phyloP scores from a whole-genome alignment of 75 land plant genomes.

The Sequoiadendron giganteum region DNA sequence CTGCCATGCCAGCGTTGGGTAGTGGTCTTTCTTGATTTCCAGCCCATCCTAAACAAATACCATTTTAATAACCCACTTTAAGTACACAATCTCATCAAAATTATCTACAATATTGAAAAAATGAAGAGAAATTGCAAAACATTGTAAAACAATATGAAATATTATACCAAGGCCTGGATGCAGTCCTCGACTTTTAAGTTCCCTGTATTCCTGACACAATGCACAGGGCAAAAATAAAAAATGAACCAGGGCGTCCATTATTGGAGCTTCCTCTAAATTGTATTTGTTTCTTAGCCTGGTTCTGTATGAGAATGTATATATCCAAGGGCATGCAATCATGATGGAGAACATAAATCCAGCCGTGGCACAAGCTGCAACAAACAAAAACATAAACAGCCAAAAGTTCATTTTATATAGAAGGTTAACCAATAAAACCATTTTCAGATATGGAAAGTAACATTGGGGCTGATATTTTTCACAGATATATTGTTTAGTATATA shows the following conservation, averaged over 20 bases:
- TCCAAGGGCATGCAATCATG: slow-evolving; percentile 12
- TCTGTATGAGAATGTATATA: slow-evolving; percentile 35
- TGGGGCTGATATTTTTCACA: too few species aligned
- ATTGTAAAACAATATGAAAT: neutral
- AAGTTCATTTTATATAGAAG: too few species aligned
- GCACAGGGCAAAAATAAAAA: slow-evolving; percentile 42
- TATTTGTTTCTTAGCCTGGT: slow-evolving; percentile 31
- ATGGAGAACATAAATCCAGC: slow-evolving; percentile 21
- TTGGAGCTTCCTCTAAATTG: slow-evolving; percentile 28
- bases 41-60: neutral
- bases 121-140: neutral
- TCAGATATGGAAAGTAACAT: too few species aligned
- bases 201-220: slow-evolving; percentile 62
- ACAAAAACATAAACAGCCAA: neutral
- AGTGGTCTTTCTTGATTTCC: neutral
- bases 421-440: too few species aligned
- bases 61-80: neutral
- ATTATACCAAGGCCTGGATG: slow-evolving; percentile 40
- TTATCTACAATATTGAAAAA: neutral
- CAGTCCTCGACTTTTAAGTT: slow-evolving; percentile 34
- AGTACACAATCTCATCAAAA: too few species aligned
- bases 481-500: too few species aligned
- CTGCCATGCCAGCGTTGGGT: neutral
- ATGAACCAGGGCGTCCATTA: slow-evolving; percentile 31
- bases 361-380: slow-evolving; percentile 22